A percentile compares a stretch with the other conserved stretches of the same genome.
These are phyloP conservation scores for Simplicillium sp. DNA, from an alignment of 2,329 filamentous ascomycete genomes.

Conservation along the genomic window DNA sequence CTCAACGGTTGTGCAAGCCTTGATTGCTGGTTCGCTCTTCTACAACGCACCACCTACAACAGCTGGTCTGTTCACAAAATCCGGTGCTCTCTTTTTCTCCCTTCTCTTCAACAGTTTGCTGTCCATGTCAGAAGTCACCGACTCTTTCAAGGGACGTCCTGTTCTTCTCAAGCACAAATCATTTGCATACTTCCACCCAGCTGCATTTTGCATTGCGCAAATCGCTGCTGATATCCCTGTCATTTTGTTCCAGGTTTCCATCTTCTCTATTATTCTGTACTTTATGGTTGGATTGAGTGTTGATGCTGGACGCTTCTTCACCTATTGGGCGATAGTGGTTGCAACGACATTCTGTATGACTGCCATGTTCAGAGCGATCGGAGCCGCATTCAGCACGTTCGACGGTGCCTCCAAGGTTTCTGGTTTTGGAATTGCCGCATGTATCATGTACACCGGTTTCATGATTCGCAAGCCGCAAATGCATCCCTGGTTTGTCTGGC, in stretches of 20 bases:
- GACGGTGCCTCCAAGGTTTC: conserved; percentile 50
- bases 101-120: conserved; percentile 53
- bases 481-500: conserved; percentile 54
- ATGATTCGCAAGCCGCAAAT: conserved; percentile 52
- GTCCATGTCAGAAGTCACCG: conserved; percentile 57
- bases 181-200: conserved; percentile 49
- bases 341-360: conserved; percentile 47
- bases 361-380: conserved; percentile 45
- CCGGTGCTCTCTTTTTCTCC: conserved; percentile 55
- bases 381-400: conserved; percentile 45
- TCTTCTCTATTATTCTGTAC: conserved; percentile 50
- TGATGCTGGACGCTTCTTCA: conserved; percentile 65
- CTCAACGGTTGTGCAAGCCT: conserved; percentile 46
- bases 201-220: conserved; percentile 48
- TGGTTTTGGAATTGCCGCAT: conserved; percentile 36
- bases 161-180: conserved; percentile 49
- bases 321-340: conserved; percentile 46
- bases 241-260: conserved; percentile 46
- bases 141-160: conserved; percentile 50
- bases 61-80: conserved; percentile 52
- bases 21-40: conserved; percentile 58
- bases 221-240: conserved; percentile 46
- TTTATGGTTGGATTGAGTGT: conserved; percentile 60
- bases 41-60: conserved; percentile 52
- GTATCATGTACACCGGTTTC: conserved; percentile 55